Conservation (phyloP, 805 yeast genomes). For the Candida nemodendra region DNA sequence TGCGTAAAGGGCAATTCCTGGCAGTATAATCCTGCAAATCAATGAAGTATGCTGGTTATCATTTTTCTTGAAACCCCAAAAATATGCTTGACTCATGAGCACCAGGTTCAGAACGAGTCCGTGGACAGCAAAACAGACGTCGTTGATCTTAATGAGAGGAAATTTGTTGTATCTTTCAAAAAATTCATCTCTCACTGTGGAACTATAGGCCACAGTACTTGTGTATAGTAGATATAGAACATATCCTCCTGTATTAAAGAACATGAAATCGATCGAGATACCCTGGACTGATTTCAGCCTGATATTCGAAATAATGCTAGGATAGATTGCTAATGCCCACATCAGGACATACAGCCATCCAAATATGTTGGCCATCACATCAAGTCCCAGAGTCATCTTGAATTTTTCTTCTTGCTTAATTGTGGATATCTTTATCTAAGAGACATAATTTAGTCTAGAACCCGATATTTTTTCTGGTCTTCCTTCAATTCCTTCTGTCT, state of each 20-base stretch:
- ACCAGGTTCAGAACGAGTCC: conserved; percentile 28
- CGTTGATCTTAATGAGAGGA: conserved; percentile 33
- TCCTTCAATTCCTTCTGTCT: no score
- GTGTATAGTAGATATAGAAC: conserved; percentile 32
- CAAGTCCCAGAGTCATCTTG: conserved; percentile 2
- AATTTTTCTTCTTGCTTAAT: not conserved
- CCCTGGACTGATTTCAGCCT: conserved; percentile 34
- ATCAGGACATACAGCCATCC: conserved; percentile 33
- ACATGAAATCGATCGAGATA: conserved; percentile 34
- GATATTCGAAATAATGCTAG: conserved; percentile 32
- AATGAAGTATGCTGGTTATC: conserved; percentile 30
- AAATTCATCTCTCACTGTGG: conserved; percentile 30
- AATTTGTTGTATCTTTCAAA: conserved; percentile 23
- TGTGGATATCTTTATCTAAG: no score
- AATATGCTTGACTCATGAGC: conserved; percentile 32
- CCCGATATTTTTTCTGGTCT: no score
- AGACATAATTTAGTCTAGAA: no score
- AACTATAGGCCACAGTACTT: conserved; percentile 20
- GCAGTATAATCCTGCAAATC: conserved; percentile 21
- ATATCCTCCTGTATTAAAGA: conserved; percentile 35
- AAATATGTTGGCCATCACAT: conserved; percentile 17
- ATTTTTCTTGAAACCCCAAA: conserved; percentile 34
- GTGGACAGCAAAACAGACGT: conserved; percentile 32
- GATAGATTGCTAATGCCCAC: conserved; percentile 35
- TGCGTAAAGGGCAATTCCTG: conserved; percentile 15